Evolutionary conservation across 2,329 filamentous ascomycete genomes (phyloP).

Genomic region (Fusarium pseudonygamai): DNA sequence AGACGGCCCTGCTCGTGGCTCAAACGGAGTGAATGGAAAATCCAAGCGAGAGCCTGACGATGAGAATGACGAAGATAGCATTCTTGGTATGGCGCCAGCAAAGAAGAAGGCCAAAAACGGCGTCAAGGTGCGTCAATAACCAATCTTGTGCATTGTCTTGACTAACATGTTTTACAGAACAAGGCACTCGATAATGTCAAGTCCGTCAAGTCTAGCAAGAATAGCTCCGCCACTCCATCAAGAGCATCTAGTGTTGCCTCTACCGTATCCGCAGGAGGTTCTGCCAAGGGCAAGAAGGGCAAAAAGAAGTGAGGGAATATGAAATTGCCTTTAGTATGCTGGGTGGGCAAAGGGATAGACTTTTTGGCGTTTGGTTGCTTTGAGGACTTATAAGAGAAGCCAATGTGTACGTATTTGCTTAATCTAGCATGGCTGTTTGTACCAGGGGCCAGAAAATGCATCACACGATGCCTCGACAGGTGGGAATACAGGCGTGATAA

Average conservation of each 20-base stretch:
- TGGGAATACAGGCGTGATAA: constrained; percentile 18
- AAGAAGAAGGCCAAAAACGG: constrained; percentile 96
- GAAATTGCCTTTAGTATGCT: constrained; percentile 5
- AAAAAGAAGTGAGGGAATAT: constrained; percentile 45
- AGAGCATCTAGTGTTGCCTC: constrained; percentile 90
- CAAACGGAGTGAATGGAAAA: constrained; percentile 71
- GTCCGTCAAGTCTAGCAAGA: constrained; percentile 81
- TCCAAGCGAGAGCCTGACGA: constrained; percentile 81
- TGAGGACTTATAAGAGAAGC: constrained; percentile 21
- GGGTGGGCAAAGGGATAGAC: constrained; percentile 24
- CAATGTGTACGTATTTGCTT: constrained; percentile 29
- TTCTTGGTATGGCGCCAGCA: constrained; percentile 81
- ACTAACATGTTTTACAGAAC: constrained; percentile 68
- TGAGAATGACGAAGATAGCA: constrained; percentile 84
- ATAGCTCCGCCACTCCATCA: constrained; percentile 79
- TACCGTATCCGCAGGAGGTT: constrained; percentile 66
- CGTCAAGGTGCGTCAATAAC: constrained; percentile 73
- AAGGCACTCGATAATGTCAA: constrained; percentile 93
- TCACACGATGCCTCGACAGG: constrained; percentile 22
- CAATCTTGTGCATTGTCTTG: neutral
- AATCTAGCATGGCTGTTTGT: constrained; percentile 21
- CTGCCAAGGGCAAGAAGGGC: constrained; percentile 60
- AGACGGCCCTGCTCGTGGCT: constrained; percentile 63
- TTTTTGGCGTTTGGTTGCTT: constrained; percentile 44
- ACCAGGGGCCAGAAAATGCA: constrained; percentile 24